Evolutionary conservation across 1,284 basidiomycete species (phyloP).

Genomic region (Xanthoconium separans): DNA sequence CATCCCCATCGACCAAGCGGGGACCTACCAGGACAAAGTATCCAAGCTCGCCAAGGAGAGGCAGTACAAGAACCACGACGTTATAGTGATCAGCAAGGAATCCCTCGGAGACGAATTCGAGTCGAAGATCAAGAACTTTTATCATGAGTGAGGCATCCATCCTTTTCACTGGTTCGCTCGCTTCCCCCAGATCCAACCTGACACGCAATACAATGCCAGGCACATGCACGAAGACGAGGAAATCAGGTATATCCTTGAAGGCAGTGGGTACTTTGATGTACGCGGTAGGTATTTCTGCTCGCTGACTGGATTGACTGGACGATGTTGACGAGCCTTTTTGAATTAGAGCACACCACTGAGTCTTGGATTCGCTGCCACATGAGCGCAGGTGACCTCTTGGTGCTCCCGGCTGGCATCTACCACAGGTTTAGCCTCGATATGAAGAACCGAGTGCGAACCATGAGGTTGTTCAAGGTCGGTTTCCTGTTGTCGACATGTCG

Average conservation of each 20-base stretch:
- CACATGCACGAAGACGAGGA: constrained; percentile 93
- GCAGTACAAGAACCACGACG: constrained; percentile 76
- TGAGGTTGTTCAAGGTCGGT: constrained; percentile 73
- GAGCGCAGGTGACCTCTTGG: constrained; percentile 66
- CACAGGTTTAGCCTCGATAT: constrained; percentile 82
- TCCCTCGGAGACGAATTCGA: neutral
- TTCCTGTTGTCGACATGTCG: neutral
- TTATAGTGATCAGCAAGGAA: constrained; percentile 66
- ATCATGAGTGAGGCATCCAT: neutral
- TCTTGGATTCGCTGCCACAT: constrained; percentile 74
- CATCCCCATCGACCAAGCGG: constrained; percentile 56
- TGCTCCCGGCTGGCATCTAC: constrained; percentile 77
- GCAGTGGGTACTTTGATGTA: constrained; percentile 85
- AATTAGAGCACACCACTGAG: constrained; percentile 51
- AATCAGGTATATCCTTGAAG: constrained; percentile 81
- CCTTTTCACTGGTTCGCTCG: neutral
- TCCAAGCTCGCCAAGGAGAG: constrained; percentile 57
- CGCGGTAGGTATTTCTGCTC: constrained; percentile 49
- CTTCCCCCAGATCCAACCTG: neutral
- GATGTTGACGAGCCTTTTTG: constrained; percentile 37
- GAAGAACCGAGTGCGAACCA: constrained; percentile 60
- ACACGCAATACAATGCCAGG: constrained; percentile 40
- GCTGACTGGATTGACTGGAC: constrained; percentile 39
- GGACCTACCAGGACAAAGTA: constrained; percentile 42
- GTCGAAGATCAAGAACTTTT: neutral